Percentiles rank a stretch among this genome's conserved stretches.
Evolutionary conservation across 805 yeast genomes (phyloP).

Genomic region (Spathaspora passalidarum): DNA sequence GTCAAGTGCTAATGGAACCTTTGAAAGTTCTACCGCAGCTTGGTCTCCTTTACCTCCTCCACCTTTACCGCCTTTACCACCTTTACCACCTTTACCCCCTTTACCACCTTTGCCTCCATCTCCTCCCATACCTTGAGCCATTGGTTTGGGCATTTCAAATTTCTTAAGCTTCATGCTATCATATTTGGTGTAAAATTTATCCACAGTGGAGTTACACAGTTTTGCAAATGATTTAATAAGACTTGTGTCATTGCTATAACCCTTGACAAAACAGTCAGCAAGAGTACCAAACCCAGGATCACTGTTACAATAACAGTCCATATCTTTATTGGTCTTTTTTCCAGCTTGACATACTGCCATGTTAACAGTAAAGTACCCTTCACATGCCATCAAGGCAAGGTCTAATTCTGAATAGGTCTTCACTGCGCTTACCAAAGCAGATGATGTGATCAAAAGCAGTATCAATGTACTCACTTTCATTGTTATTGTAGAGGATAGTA

Average conservation of each 20-base stretch:
- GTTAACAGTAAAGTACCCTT: conserved; percentile 6
- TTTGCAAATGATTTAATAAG: conserved; percentile 12
- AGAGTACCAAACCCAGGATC: conserved; percentile 19
- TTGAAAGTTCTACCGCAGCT: conserved; percentile 7
- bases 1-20: conserved; percentile 33
- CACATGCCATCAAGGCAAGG: conserved; percentile 15
- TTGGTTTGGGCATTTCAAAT: background rate
- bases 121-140: background rate
- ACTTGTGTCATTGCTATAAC: conserved; percentile 16
- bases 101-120: conserved; percentile 1
- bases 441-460: background rate
- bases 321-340: conserved; percentile 1
- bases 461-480: background rate
- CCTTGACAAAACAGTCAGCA: conserved; percentile 19
- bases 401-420: conserved; percentile 9
- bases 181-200: conserved; percentile 13
- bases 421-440: background rate
- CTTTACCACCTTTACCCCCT: conserved; percentile 4
- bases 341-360: conserved; percentile 15
- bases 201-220: conserved; percentile 12
- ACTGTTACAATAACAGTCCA: conserved; percentile 14
- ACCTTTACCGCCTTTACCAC: background rate
- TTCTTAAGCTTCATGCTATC: conserved; percentile 8
- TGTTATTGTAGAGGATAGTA: background rate
- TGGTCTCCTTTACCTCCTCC: conserved; percentile 3